Evolutionary conservation across 2,329 filamentous ascomycete species (phyloP), one percentile per base, ranked within the genome.

Genomic region (Fusarium goolgardi): DNA sequence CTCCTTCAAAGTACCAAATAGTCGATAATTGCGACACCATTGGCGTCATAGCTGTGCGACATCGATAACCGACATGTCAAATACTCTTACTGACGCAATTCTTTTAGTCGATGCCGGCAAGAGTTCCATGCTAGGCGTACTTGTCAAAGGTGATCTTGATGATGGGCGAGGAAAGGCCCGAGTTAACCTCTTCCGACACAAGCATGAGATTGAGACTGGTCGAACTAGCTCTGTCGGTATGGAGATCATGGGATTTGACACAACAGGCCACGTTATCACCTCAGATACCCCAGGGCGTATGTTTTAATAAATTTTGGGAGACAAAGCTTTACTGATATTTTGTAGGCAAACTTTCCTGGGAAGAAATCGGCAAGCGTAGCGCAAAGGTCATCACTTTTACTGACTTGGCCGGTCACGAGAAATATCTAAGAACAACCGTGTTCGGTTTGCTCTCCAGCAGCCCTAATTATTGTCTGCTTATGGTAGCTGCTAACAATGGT

Each of bases 161-260:
- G 96, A 99, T 79, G 96, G 96, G 18, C 88, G 96, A 75, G 96
- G 96, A 15, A 95, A 92, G 78, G 95, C 96, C 45, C 91, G 96
- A 65, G 92, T 99, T 52, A 98, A 97, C 70, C 88, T 99, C 15
- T 99, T 99, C 81, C 88, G 96, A 18, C 96, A 99, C 79, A 98
- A 99, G 80, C 96, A 99, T 75, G 96, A 99, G 80, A 91, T 98
- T 40, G 96, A 99, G 80, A 96, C 92, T 46, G 96, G 96, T 2
- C 87, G 96, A 69, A 99, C 96, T 12, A 97, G 93, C 76, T 97
- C 94, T 0, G 96, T 99, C 1, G 95, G 96, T 41, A 96, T 98
- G 94, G 96, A 99, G 79, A 98, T 98, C 65, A 94, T 98, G 91
- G 96, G 96, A 3, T 99, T 97, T 73, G 94, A 98, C 78, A 93